phyloP scores from a whole-genome alignment of 768 basidiomycete genomes.

The Hebeloma cylindrosporum region DNA sequence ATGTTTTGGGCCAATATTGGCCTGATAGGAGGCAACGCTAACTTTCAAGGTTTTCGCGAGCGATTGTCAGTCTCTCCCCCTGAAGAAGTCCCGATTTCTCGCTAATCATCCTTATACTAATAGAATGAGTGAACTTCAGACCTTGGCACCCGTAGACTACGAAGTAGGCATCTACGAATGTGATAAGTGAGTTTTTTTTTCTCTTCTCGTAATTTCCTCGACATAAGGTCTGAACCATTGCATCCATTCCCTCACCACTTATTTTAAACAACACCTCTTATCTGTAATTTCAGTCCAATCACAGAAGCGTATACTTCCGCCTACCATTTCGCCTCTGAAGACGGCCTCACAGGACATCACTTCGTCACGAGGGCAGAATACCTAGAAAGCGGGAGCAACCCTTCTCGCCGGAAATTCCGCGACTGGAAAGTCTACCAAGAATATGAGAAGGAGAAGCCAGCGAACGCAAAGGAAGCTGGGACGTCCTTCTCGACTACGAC shows the following conservation, averaged over 20 bases:
- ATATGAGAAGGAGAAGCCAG: slow-evolving; percentile 33
- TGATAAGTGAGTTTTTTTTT: slow-evolving; percentile 55
- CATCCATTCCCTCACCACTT: not conserved
- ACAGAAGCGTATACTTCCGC: slow-evolving; percentile 67
- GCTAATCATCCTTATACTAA: slow-evolving; percentile 19
- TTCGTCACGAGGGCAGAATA: slow-evolving; percentile 82
- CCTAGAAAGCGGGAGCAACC: slow-evolving; percentile 75
- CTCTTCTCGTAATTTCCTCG: slow-evolving; percentile 5
- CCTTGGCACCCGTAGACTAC: slow-evolving; percentile 79
- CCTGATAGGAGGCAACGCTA: slow-evolving; percentile 80
- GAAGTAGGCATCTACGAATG: slow-evolving; percentile 74
- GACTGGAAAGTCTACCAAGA: slow-evolving; percentile 55
- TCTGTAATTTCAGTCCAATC: slow-evolving; percentile 48
- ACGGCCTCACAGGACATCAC: slow-evolving; percentile 46
- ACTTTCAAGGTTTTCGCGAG: slow-evolving; percentile 69
- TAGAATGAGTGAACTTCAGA: slow-evolving; percentile 72
- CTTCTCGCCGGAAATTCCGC: slow-evolving; percentile 72
- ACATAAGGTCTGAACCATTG: not conserved
- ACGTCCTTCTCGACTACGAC: not conserved
- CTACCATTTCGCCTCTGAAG: slow-evolving; percentile 51
- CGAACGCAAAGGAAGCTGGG: slow-evolving; percentile 10
- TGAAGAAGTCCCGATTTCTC: not conserved
- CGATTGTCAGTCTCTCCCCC: slow-evolving; percentile 61
- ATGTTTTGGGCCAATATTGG: slow-evolving; percentile 97
- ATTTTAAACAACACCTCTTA: slow-evolving; percentile 5